Evolutionary conservation across 805 yeast genomes (phyloP).

Genomic region (Yarrowia phangngaensis): DNA sequence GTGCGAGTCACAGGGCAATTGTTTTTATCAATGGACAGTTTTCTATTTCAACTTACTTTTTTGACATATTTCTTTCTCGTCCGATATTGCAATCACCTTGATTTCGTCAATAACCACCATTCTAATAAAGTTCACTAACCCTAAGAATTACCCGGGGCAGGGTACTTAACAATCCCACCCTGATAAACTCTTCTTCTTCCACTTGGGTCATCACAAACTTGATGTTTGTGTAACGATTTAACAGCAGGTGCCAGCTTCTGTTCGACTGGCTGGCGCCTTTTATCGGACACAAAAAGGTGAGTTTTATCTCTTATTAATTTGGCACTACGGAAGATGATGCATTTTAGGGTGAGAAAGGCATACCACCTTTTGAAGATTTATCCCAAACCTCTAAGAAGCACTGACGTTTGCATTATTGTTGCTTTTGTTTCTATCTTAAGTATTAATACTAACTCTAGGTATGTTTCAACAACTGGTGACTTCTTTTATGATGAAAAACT

Average conservation of each 20-base stretch:
- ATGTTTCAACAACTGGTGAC: slow-evolving; percentile 20
- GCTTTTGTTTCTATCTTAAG: not conserved
- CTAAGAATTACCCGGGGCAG: slow-evolving; percentile 22
- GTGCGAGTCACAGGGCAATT: too few species aligned
- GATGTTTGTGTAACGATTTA: not conserved
- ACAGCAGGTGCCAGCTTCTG: not conserved
- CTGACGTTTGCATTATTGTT: slow-evolving; percentile 29
- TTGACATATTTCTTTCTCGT: too few species aligned
- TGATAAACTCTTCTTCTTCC: slow-evolving; percentile 1
- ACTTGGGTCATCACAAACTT: not conserved
- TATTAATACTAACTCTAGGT: slow-evolving; percentile 6
- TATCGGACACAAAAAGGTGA: slow-evolving; percentile 5
- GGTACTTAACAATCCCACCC: too few species aligned
- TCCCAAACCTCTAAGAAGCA: slow-evolving; percentile 36
- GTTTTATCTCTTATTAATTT: not conserved
- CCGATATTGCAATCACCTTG: too few species aligned
- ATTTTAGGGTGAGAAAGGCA: slow-evolving; percentile 29
- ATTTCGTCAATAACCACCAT: too few species aligned
- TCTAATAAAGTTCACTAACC: too few species aligned
- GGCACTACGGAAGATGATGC: slow-evolving; percentile 29
- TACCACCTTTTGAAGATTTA: slow-evolving; percentile 27
- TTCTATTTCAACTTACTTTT: too few species aligned
- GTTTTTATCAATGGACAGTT: too few species aligned
- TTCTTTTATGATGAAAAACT: slow-evolving; percentile 31
- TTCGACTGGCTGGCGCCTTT: slow-evolving; percentile 5